A percentile compares a stretch with the other conserved stretches of the same genome.
phyloP scores from a whole-genome alignment of 2,329 filamentous ascomycete species.

The Eurotiales sp. region DNA sequence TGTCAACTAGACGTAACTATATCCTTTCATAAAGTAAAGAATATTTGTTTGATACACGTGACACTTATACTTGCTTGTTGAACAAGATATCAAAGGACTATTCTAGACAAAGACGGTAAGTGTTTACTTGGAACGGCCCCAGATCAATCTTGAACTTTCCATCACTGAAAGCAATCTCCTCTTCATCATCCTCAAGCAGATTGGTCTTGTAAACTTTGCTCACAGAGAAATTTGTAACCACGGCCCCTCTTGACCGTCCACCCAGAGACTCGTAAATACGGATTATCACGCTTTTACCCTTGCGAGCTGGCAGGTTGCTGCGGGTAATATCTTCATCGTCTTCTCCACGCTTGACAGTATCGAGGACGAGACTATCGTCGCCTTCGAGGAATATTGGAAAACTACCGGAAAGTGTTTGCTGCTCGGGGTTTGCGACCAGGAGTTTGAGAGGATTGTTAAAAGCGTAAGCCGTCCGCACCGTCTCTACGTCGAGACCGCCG shows the following conservation, averaged over 20 bases:
- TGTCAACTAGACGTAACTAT: neutral
- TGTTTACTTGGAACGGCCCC: conserved; percentile 83
- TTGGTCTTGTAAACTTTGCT: conserved; percentile 79
- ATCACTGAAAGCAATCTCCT: conserved; percentile 54
- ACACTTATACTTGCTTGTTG: too few species aligned
- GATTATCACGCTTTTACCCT: conserved; percentile 75
- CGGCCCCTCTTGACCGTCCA: conserved; percentile 68
- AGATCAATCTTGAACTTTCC: conserved; percentile 57
- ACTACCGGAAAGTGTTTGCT: conserved; percentile 28
- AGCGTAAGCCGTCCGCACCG: conserved; percentile 77
- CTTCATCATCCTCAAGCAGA: conserved; percentile 79
- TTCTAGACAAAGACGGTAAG: conserved; percentile 56
- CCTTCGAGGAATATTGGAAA: conserved; percentile 64
- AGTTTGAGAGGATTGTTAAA: conserved; percentile 76
- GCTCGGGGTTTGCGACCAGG: conserved; percentile 46
- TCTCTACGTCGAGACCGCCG: conserved; percentile 66
- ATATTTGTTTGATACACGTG: too few species aligned
- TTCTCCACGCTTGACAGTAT: conserved; percentile 89
- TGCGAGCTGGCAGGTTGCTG: conserved; percentile 60
- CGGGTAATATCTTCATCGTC: conserved; percentile 67
- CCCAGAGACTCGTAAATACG: conserved; percentile 87
- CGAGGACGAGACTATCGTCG: conserved; percentile 68
- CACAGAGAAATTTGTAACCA: conserved; percentile 66
- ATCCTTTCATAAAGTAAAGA: too few species aligned
- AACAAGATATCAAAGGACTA: too few species aligned